phyloP scores from a whole-genome alignment of 345 rosid genomes.

The Garcia nutans region DNA sequence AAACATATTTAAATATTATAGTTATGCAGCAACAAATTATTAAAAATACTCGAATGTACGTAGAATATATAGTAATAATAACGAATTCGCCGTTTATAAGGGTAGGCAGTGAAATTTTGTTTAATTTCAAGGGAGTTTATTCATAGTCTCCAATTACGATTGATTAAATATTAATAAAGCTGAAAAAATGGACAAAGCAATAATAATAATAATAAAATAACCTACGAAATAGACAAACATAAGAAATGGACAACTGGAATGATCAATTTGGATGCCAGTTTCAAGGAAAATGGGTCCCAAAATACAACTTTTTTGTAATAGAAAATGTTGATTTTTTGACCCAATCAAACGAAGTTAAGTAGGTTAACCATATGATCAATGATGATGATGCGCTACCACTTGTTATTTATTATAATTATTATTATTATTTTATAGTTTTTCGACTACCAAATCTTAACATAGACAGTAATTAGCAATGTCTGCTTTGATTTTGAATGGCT shows the following conservation, averaged over 20 bases:
- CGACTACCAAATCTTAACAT: too few relatives aligned
- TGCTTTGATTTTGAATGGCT: too few relatives aligned
- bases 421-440: too few relatives aligned
- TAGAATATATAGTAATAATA: too few relatives aligned
- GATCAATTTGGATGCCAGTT: neutral
- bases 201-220: neutral
- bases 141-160: neutral
- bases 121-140: neutral
- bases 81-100: neutral
- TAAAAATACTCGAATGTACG: too few relatives aligned
- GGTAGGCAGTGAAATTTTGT: neutral
- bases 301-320: neutral
- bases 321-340: constrained; percentile 5
- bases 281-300: constrained; percentile 3
- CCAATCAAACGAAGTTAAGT: neutral
- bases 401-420: too few relatives aligned
- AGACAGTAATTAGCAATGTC: too few relatives aligned
- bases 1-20: too few relatives aligned
- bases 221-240: neutral
- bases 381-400: too few relatives aligned
- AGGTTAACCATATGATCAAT: too few relatives aligned
- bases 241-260: neutral
- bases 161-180: too few relatives aligned
- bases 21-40: too few relatives aligned
- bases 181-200: neutral